Conservation (phyloP, 2,329 filamentous ascomycete genomes). For the Aspergillus proliferans region DNA sequence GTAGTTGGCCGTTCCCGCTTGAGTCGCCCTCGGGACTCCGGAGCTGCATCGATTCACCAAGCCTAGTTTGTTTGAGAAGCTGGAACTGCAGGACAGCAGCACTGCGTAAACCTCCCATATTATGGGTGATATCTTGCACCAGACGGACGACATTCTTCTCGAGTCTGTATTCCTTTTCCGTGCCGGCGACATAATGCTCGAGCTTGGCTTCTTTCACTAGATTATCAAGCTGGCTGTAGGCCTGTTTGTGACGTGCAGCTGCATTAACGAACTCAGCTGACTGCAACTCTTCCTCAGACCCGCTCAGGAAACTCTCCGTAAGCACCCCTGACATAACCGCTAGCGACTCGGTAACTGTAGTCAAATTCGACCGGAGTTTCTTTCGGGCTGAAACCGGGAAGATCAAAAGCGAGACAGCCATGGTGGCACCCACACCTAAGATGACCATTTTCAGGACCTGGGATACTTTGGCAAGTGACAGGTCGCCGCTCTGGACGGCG, state of each 20-base stretch:
- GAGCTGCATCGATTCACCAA: slow-evolving; percentile 12
- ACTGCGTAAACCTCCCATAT: slow-evolving; percentile 82
- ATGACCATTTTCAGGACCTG: slow-evolving; percentile 78
- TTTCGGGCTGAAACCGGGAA: slow-evolving; percentile 72
- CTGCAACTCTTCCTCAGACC: slow-evolving; percentile 69
- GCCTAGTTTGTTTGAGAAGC: slow-evolving; percentile 60
- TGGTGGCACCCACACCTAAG: slow-evolving; percentile 67
- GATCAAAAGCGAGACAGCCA: slow-evolving; percentile 68
- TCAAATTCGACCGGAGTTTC: slow-evolving; percentile 67
- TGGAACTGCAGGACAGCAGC: slow-evolving; percentile 85
- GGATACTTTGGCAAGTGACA: slow-evolving; percentile 72
- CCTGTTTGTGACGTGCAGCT: slow-evolving; percentile 58
- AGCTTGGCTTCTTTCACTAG: slow-evolving; percentile 79
- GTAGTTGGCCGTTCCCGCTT: slow-evolving; percentile 9
- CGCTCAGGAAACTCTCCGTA: slow-evolving; percentile 74
- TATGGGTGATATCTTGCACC: slow-evolving; percentile 77
- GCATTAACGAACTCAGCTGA: slow-evolving; percentile 60
- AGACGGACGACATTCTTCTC: slow-evolving; percentile 77
- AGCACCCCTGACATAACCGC: slow-evolving; percentile 77
- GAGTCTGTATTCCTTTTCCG: slow-evolving; percentile 69
- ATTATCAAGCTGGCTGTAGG: slow-evolving; percentile 65
- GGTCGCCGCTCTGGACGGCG: slow-evolving; percentile 72
- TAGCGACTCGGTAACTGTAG: slow-evolving; percentile 66
- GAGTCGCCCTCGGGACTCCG: slow-evolving; percentile 12
- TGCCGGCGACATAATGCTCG: slow-evolving; percentile 77